A percentile compares a stretch with the other conserved stretches of the same genome.
Evolutionary conservation across 805 yeast species (phyloP).

Genomic region (Ogataea nonfermentans): DNA sequence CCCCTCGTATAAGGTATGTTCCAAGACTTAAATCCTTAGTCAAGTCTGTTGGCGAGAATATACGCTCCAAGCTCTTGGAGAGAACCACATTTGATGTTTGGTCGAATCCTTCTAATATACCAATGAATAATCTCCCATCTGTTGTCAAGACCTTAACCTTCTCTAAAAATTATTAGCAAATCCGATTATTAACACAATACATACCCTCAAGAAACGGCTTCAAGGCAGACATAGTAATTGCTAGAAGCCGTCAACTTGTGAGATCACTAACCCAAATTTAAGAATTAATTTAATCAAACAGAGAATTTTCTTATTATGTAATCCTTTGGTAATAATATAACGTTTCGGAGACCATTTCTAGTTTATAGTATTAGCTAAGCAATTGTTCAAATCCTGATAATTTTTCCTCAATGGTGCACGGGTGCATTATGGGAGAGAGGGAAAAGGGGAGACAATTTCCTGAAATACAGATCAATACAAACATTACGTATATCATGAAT

Average conservation of each 20-base stretch:
- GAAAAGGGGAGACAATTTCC: slow-evolving; percentile 3
- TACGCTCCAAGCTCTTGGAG: slow-evolving; percentile 48
- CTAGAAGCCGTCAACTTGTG: background rate
- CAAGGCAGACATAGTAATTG: slow-evolving; percentile 23
- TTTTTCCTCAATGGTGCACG: slow-evolving; percentile 1
- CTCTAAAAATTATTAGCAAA: slow-evolving; percentile 34
- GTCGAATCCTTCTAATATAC: slow-evolving; percentile 59
- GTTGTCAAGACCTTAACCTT: slow-evolving; percentile 55
- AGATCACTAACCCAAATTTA: slow-evolving; percentile 2
- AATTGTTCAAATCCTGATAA: too few relatives aligned
- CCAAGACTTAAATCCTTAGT: slow-evolving; percentile 45
- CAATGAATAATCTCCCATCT: slow-evolving; percentile 52
- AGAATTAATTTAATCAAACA: background rate
- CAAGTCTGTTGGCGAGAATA: slow-evolving; percentile 42
- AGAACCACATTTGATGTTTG: slow-evolving; percentile 60
- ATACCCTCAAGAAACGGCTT: slow-evolving; percentile 27
- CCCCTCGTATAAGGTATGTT: slow-evolving; percentile 55
- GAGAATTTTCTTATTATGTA: too few relatives aligned
- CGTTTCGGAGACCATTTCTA: too few relatives aligned
- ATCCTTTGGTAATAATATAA: too few relatives aligned
- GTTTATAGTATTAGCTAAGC: too few relatives aligned
- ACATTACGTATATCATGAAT: slow-evolving; percentile 3
- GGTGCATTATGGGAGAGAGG: background rate
- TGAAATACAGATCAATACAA: background rate
- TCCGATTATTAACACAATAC: slow-evolving; percentile 4